These are phyloP conservation scores for Annulohypoxylon nitens DNA, from an alignment of 495 filamentous ascomycete genomes.

Conservation along the genomic window DNA sequence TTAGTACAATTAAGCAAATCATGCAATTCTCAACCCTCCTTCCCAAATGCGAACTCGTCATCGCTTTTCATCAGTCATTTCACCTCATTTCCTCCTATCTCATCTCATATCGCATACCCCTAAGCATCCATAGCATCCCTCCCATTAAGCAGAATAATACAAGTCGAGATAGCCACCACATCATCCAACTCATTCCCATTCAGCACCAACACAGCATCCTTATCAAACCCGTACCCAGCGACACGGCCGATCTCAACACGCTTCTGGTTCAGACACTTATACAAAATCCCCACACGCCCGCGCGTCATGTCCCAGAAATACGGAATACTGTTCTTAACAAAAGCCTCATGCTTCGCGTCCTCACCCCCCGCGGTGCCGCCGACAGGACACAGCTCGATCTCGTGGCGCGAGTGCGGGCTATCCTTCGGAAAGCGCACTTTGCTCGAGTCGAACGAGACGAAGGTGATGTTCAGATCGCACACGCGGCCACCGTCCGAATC, in stretches of 20 bases:
- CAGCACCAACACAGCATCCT: conserved; percentile 47
- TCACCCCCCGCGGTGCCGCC: conserved; percentile 34
- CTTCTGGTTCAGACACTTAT: conserved; percentile 52
- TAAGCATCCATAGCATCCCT: conserved; percentile 51
- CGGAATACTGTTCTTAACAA: conserved; percentile 48
- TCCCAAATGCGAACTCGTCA: neutral
- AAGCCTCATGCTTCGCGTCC: conserved; percentile 48
- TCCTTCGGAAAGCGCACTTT: conserved; percentile 44
- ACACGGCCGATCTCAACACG: conserved; percentile 50
- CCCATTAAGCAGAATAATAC: conserved; percentile 49
- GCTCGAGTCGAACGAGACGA: conserved; percentile 48
- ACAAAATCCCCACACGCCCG: conserved; percentile 46
- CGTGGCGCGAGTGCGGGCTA: conserved; percentile 45
- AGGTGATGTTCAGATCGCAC: conserved; percentile 51
- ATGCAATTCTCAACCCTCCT: neutral
- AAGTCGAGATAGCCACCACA: conserved; percentile 47
- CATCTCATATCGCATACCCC: neutral
- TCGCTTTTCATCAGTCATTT: conserved; percentile 12
- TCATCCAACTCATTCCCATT: conserved; percentile 48
- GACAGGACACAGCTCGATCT: conserved; percentile 49
- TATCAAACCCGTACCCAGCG: conserved; percentile 47
- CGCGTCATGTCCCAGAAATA: conserved; percentile 53
- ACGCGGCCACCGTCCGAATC: conserved; percentile 38
- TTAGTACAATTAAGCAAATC: conserved; percentile 20
- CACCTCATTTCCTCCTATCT: neutral